These are phyloP conservation scores for Dothistroma septosporum DNA, from an alignment of 2,329 filamentous ascomycete genomes.

Conservation along the genomic window DNA sequence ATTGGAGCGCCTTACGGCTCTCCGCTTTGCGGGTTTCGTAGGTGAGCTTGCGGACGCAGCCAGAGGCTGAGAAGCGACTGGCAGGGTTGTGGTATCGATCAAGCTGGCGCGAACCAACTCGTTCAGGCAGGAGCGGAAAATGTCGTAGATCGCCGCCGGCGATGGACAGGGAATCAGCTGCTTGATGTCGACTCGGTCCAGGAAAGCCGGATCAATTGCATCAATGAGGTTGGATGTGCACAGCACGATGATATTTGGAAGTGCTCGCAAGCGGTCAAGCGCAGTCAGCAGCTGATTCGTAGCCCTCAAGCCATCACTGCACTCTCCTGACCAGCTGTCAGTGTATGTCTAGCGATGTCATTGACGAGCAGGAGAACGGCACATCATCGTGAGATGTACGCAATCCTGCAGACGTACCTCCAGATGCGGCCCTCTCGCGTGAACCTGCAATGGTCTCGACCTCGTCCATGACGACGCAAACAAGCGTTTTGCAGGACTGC, in stretches of 20 bases:
- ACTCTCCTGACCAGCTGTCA: constrained; percentile 32
- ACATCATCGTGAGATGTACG: not conserved
- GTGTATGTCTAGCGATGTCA: not conserved
- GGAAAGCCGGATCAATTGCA: constrained; percentile 46
- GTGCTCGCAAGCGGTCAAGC: constrained; percentile 43
- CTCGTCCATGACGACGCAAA: constrained; percentile 49
- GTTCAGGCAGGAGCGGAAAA: constrained; percentile 47
- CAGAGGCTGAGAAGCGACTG: not conserved
- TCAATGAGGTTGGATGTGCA: constrained; percentile 50
- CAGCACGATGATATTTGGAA: constrained; percentile 46
- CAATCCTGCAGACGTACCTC: constrained; percentile 17
- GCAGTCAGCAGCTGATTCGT: constrained; percentile 50
- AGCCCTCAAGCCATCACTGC: constrained; percentile 45
- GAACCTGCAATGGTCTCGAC: constrained; percentile 48
- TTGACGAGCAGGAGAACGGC: not conserved
- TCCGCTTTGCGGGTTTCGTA: not conserved
- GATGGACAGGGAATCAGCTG: constrained; percentile 43
- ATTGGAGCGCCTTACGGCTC: constrained; percentile 5
- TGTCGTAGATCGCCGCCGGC: constrained; percentile 43
- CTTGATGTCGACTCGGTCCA: constrained; percentile 49
- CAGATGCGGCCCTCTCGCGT: constrained; percentile 38
- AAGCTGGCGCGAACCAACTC: constrained; percentile 41
- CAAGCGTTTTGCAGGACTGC: constrained; percentile 40
- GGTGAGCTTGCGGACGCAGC: not conserved
- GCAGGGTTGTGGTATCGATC: constrained; percentile 28